These are phyloP conservation scores for Schizonepeta tenuifolia DNA, from an alignment of 257 asterid genomes.

Conservation along the genomic window DNA sequence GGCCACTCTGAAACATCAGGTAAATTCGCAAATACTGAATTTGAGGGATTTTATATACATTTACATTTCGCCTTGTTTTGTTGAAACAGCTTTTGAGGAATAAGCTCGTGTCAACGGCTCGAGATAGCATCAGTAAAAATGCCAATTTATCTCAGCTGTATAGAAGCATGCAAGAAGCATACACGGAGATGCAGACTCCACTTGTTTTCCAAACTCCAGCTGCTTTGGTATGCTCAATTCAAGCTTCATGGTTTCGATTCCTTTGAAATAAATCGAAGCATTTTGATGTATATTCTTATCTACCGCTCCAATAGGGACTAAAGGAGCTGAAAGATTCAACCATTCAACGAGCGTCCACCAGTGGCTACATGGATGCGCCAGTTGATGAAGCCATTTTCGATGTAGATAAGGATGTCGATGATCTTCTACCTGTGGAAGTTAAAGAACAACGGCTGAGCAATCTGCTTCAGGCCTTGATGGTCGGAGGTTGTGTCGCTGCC, in stretches of 20 bases:
- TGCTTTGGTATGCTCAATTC: constrained; percentile 52
- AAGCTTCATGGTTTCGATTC: neutral
- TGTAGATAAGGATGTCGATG: constrained; percentile 90
- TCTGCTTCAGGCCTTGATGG: constrained; percentile 88
- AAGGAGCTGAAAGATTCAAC: constrained; percentile 89
- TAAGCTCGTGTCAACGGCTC: constrained; percentile 82
- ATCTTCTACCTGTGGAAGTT: constrained; percentile 88
- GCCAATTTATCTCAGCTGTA: constrained; percentile 81
- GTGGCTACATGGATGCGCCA: constrained; percentile 84
- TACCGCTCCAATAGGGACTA: constrained; percentile 59
- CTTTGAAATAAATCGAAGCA: neutral
- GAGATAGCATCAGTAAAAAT: constrained; percentile 63
- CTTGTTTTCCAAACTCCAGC: constrained; percentile 83
- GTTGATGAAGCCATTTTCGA: constrained; percentile 78
- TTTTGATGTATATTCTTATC: neutral
- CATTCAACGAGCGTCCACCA: constrained; percentile 66
- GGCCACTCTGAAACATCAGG: constrained; percentile 99
- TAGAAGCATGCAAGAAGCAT: constrained; percentile 80
- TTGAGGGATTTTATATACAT: neutral
- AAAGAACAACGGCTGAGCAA: constrained; percentile 97
- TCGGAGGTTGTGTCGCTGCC: constrained; percentile 82
- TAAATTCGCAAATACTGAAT: constrained; percentile 20
- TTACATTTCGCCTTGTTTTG: neutral
- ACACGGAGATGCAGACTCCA: constrained; percentile 90
- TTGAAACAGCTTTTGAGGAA: constrained; percentile 84